Conservation (phyloP, 768 basidiomycete species). For the Rhodotorula graminis region DNA sequence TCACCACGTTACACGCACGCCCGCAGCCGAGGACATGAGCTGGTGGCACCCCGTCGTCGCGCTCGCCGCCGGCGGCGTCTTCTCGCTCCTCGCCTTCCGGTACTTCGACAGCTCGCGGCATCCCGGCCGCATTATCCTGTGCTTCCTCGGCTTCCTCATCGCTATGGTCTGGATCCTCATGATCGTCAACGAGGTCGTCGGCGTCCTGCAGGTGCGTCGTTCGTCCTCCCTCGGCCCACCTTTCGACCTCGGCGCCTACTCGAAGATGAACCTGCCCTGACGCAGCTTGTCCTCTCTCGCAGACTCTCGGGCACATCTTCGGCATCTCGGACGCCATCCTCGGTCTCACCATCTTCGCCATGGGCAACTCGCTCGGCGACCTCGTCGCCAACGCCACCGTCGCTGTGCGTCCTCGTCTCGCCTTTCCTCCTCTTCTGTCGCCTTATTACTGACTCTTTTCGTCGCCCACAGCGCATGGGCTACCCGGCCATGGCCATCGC, state of each 20-base stretch:
- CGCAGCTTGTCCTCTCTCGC: constrained; percentile 1
- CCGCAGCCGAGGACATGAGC: constrained; percentile 26
- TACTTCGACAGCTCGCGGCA: constrained; percentile 58
- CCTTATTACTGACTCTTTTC: neutral
- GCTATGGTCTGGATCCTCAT: constrained; percentile 97
- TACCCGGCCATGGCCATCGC: constrained; percentile 84
- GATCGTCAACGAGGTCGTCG: constrained; percentile 91
- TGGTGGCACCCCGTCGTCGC: constrained; percentile 58
- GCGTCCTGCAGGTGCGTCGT: constrained; percentile 68
- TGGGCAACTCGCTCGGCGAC: constrained; percentile 94
- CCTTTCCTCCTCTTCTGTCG: neutral
- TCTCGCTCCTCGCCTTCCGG: constrained; percentile 57
- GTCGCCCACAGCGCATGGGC: constrained; percentile 59
- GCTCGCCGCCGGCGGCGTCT: constrained; percentile 55
- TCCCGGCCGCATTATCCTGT: constrained; percentile 62
- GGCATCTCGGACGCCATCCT: constrained; percentile 96
- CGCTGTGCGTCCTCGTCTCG: constrained; percentile 51
- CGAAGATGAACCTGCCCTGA: neutral
- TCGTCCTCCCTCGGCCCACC: neutral
- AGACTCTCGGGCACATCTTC: constrained; percentile 91
- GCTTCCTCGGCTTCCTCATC: constrained; percentile 84
- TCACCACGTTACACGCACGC: neutral
- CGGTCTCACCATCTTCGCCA: constrained; percentile 90
- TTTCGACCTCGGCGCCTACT: too few species aligned
- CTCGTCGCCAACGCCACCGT: constrained; percentile 95